Base-by-base conservation (phyloP, 495 filamentous ascomycete genomes). In the Aspergillus asperescens region DNA sequence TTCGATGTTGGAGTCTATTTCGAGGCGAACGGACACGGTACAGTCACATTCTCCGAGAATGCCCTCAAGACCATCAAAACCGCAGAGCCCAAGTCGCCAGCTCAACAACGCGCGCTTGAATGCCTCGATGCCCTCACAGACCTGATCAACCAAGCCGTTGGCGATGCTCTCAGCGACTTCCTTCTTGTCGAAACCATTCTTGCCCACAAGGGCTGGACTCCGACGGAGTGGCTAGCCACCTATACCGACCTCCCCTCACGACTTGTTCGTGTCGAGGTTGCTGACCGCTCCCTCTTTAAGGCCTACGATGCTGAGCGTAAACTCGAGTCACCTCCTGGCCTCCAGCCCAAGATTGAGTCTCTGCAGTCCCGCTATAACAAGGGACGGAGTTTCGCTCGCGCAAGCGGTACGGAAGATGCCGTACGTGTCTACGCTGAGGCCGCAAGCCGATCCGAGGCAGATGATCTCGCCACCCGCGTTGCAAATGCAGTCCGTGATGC, bases 1-100 rank as follows among this genome's bases (percentile, higher is more conserved):
- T 94, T 89, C 59, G 94, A 97, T 62, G 84, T 96, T 44, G 93
- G 93, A 35, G 89, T 97, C 47, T 98, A 98, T 71, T 98, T 98
- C 62, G 93, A 98, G 71, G 93, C 93, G 43, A 98, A 98, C 62
- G 93, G 93, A 42, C 93, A 98, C 67, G 93, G 93, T 48, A 98
- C 93, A 20, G 88, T 97, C 20, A 82, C 96, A 32, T 98, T 98
- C 78, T 95, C 89, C 2, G 81, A 84, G 29, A 78, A 82, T 39
- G 90, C 93, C 0, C 65, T 92, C 8, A 85, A 84, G 58, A 76
- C 78, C 23, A 91, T 97, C 72, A 77, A 80, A 51, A 84, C 74
- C 48, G 81, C 84, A 39, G 81, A 89, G 60, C 91, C 93, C 2
- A 85, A 94, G 67, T 95, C 90, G 0, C 92, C 94, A 1, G 93